A percentile compares a stretch with the other conserved stretches of the same genome.
Evolutionary conservation across 2,329 filamentous ascomycete genomes (phyloP).

Genomic region (Cladosporium sp.): DNA sequence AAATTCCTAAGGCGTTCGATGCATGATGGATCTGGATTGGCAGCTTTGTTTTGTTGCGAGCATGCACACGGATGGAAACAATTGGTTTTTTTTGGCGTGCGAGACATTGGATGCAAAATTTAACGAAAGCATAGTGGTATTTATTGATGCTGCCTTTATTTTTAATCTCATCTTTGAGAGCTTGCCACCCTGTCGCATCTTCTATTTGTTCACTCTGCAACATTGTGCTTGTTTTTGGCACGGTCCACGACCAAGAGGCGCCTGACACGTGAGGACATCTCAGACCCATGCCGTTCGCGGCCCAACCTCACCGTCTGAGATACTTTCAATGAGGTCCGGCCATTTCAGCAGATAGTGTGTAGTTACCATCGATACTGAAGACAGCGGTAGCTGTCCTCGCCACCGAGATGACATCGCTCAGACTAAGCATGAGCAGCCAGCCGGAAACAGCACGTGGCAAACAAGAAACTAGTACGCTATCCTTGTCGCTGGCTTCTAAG

Average conservation of each 20-base stretch:
- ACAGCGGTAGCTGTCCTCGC: no score
- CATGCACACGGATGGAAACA: neutral
- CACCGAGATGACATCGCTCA: neutral
- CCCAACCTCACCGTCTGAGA: neutral
- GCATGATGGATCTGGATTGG: neutral
- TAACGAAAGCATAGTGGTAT: slow-evolving; percentile 6
- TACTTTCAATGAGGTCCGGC: no score
- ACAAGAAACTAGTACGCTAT: neutral
- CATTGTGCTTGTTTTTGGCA: neutral
- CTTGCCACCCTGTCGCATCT: neutral
- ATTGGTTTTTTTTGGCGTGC: neutral
- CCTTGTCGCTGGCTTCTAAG: neutral
- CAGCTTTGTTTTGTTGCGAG: neutral
- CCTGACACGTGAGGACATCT: neutral
- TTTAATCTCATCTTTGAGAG: no score
- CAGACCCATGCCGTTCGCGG: neutral
- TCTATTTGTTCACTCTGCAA: neutral
- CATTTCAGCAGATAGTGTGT: no score
- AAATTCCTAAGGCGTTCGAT: neutral
- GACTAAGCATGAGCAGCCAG: neutral
- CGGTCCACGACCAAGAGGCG: neutral
- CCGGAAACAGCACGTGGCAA: neutral
- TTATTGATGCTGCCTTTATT: neutral
- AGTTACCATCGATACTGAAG: no score
- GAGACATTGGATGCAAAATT: neutral